Conservation (phyloP, 805 yeast species). For the Phaffomyces antillensis region DNA sequence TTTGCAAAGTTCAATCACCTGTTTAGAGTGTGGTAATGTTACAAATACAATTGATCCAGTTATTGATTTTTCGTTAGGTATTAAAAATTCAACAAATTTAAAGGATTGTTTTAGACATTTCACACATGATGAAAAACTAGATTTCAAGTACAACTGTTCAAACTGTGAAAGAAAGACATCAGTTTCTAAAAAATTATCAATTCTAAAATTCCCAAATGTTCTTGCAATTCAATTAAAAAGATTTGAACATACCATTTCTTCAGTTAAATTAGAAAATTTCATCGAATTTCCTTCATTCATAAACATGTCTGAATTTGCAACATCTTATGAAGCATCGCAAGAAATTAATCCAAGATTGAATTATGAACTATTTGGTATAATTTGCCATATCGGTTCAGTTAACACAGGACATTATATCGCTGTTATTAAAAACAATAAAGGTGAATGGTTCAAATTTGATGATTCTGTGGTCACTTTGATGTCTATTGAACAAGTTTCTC, state of each 20-base stretch:
- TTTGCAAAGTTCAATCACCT: slow-evolving; percentile 70
- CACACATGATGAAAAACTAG: slow-evolving; percentile 72
- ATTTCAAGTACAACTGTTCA: slow-evolving; percentile 64
- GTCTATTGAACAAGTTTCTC: slow-evolving; percentile 55
- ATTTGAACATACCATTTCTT: slow-evolving; percentile 32
- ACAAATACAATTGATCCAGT: slow-evolving; percentile 73
- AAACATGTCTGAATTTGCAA: slow-evolving; percentile 58
- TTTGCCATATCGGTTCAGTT: slow-evolving; percentile 87
- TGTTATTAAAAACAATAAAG: slow-evolving; percentile 60
- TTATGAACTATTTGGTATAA: slow-evolving; percentile 81
- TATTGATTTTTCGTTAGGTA: slow-evolving; percentile 81
- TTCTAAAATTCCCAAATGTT: slow-evolving; percentile 68
- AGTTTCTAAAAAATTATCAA: slow-evolving; percentile 65
- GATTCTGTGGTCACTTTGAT: slow-evolving; percentile 75
- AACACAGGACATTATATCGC: slow-evolving; percentile 95
- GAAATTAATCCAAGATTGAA: slow-evolving; percentile 32
- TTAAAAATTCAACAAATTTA: slow-evolving; percentile 39
- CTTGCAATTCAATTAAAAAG: slow-evolving; percentile 80
- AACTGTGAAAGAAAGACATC: slow-evolving; percentile 54
- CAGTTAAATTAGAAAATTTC: slow-evolving; percentile 65
- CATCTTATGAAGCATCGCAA: slow-evolving; percentile 14
- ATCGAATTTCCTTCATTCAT: slow-evolving; percentile 68
- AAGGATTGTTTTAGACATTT: slow-evolving; percentile 67
- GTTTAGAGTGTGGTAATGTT: slow-evolving; percentile 57
- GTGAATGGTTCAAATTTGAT: slow-evolving; percentile 87